These are phyloP conservation scores for Tetrapisispora iriomotensis DNA, from an alignment of 805 yeast species.

Conservation along the genomic window DNA sequence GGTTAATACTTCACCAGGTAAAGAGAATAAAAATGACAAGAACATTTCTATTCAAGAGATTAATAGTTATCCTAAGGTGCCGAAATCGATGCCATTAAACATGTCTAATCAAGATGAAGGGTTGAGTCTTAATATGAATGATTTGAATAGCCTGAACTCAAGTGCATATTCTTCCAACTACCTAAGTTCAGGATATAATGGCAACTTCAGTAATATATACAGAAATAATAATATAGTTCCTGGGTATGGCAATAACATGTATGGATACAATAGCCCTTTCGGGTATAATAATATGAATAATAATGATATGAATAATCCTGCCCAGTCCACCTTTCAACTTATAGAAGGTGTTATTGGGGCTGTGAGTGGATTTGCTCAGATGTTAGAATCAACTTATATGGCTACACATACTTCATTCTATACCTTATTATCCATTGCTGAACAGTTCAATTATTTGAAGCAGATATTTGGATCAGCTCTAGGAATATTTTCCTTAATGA, in stretches of 20 bases:
- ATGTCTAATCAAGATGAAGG: not conserved
- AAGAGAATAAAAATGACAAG: not conserved
- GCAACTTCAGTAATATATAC: not conserved
- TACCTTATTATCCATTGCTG: constrained; percentile 92
- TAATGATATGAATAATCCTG: constrained; percentile 36
- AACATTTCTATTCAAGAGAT: not conserved
- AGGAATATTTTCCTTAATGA: constrained; percentile 75
- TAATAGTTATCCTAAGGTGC: not conserved
- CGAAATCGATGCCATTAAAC: not conserved
- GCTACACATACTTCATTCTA: constrained; percentile 95
- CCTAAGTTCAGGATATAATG: not conserved
- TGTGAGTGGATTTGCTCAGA: constrained; percentile 93
- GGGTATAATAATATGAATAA: not conserved
- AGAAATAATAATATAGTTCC: not conserved
- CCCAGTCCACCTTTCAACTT: constrained; percentile 90
- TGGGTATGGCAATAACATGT: not conserved
- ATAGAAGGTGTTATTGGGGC: constrained; percentile 91
- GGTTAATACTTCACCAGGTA: not conserved
- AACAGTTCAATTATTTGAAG: constrained; percentile 78
- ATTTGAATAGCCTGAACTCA: not conserved
- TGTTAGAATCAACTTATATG: constrained; percentile 95
- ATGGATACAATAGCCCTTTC: constrained; percentile 1
- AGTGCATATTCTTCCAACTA: not conserved
- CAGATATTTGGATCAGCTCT: constrained; percentile 78
- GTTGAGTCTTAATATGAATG: not conserved